Evolutionary conservation across 2,329 filamentous ascomycete genomes (phyloP).

Genomic region (Onygenales sp.): DNA sequence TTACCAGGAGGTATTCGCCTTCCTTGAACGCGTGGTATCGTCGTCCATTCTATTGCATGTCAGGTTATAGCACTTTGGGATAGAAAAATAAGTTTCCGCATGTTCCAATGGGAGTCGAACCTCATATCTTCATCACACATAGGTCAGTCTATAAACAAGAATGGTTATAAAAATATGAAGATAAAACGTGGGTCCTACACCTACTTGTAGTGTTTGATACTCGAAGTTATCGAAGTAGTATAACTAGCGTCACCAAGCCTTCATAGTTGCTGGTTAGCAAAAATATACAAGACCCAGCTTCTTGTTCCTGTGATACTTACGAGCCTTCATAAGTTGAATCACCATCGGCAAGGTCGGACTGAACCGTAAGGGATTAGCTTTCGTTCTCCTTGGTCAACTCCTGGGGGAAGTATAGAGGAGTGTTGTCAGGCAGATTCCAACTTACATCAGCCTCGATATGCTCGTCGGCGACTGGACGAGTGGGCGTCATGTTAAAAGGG

Average conservation of each 20-base stretch:
- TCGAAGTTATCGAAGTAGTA: constrained; percentile 1
- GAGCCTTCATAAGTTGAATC: constrained; percentile 1
- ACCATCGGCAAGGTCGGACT: background rate
- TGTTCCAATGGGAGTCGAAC: background rate
- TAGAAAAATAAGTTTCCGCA: background rate
- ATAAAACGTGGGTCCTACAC: background rate
- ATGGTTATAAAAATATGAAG: background rate
- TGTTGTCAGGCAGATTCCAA: too few species aligned
- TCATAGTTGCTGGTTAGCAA: background rate
- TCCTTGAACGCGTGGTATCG: constrained; percentile 2
- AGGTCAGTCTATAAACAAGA: too few species aligned
- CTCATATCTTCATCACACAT: background rate
- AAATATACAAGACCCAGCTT: background rate
- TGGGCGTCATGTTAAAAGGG: too few species aligned
- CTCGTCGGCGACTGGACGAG: too few species aligned
- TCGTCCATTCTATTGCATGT: background rate
- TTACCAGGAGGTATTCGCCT: constrained; percentile 3
- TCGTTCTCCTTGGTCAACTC: background rate
- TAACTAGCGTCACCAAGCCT: constrained; percentile 4
- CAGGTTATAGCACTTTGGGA: background rate
- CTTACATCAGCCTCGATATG: too few species aligned
- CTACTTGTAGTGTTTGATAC: constrained; percentile 2
- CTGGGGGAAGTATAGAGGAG: too few species aligned
- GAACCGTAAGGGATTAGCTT: background rate
- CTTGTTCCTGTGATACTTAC: background rate